A percentile compares a stretch with the other conserved stretches of the same genome.
Conservation (phyloP, 2,329 filamentous ascomycete species). For the Coleophoma eucalyptorum region DNA sequence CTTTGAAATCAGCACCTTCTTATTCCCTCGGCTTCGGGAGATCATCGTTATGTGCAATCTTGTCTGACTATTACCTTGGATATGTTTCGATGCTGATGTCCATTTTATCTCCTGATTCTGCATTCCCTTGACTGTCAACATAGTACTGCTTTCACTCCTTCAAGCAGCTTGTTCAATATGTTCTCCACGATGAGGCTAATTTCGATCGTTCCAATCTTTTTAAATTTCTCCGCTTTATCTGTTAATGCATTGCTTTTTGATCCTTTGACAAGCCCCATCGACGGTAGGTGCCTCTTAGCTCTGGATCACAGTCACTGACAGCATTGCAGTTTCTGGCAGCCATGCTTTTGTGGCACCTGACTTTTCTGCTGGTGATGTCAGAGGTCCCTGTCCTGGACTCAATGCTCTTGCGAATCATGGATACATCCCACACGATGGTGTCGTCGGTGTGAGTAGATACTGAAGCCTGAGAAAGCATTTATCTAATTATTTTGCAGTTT, state of each 20-base stretch:
- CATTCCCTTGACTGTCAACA: background rate
- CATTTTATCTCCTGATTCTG: background rate
- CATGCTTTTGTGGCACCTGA: constrained; percentile 30
- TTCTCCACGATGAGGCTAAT: background rate
- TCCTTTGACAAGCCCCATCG: constrained; percentile 6
- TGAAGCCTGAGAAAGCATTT: constrained; percentile 25
- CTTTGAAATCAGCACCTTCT: no score
- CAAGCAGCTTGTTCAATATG: background rate
- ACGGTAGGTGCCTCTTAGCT: constrained; percentile 2
- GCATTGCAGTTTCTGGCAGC: constrained; percentile 25
- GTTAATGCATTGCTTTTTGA: constrained; percentile 2
- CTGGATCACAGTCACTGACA: no score
- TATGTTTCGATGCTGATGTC: background rate
- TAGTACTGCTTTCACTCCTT: background rate
- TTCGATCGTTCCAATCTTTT: background rate
- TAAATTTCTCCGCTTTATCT: background rate
- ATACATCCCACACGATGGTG: constrained; percentile 36
- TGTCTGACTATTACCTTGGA: background rate
- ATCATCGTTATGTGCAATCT: background rate
- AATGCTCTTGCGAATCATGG: constrained; percentile 39
- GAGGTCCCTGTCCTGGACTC: constrained; percentile 35
- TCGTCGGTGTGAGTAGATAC: constrained; percentile 19
- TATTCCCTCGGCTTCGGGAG: no score
- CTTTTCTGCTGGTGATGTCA: constrained; percentile 29
- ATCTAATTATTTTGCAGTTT: constrained; percentile 13